Conservation (phyloP, 225 moss, liverwort and hornwort species). For the Takakia lepidozioides region DNA sequence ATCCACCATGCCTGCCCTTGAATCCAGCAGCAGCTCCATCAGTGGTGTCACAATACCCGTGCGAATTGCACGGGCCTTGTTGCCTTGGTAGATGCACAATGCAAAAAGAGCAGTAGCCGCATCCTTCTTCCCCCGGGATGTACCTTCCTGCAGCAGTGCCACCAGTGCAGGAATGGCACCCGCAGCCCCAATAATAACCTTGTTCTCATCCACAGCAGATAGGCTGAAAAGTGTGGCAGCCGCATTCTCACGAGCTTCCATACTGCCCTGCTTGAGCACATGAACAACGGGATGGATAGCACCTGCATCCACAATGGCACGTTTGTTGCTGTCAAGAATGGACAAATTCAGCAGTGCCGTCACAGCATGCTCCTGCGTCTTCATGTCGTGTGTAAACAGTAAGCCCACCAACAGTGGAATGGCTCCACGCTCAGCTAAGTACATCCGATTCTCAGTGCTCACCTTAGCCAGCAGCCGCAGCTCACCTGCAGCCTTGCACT, state of each 20-base stretch:
- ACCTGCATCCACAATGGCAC: conserved; percentile 46
- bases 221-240: conserved; percentile 66
- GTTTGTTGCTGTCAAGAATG: conserved; percentile 53
- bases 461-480: conserved; percentile 50
- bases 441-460: conserved; percentile 57
- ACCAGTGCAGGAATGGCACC: conserved; percentile 67
- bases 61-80: conserved; percentile 47
- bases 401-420: conserved; percentile 58
- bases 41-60: conserved; percentile 51
- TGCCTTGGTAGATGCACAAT: conserved; percentile 46
- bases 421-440: conserved; percentile 58
- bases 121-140: conserved; percentile 57
- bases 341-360: conserved; percentile 67
- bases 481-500: conserved; percentile 54
- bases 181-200: conserved; percentile 44
- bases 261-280: conserved; percentile 57
- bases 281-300: conserved; percentile 66
- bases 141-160: conserved; percentile 48
- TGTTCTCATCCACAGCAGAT: conserved; percentile 55
- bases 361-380: conserved; percentile 67
- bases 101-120: conserved; percentile 55
- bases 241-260: conserved; percentile 63
- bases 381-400: conserved; percentile 37
- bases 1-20: conserved; percentile 52
- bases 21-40: conserved; percentile 37